These are phyloP conservation scores for Antrodiella citrinella DNA, from an alignment of 768 basidiomycete genomes.

Conservation along the genomic window DNA sequence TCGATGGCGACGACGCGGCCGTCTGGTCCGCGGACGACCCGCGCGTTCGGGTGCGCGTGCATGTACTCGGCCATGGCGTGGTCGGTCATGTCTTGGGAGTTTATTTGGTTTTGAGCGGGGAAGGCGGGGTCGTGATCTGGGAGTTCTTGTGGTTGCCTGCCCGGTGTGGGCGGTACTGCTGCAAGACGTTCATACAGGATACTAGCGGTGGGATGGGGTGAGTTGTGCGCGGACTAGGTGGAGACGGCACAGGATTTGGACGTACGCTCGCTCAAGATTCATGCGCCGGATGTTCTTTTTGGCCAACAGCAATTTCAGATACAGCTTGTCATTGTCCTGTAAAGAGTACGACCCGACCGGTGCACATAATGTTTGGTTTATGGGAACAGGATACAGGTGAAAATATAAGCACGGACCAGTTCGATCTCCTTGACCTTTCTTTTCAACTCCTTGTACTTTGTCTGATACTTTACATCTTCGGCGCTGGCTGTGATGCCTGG, in stretches of 20 bases:
- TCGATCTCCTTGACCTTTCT: constrained; percentile 86
- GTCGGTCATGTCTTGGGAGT: constrained; percentile 34
- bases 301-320: constrained; percentile 70
- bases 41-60: constrained; percentile 39
- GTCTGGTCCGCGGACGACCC: constrained; percentile 39
- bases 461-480: constrained; percentile 80
- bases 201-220: constrained; percentile 28
- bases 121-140: constrained; percentile 19
- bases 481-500: constrained; percentile 66
- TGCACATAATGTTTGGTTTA: no score
- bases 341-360: constrained; percentile 7
- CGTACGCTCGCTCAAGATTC: constrained; percentile 85
- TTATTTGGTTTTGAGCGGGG: constrained; percentile 16
- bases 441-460: constrained; percentile 84
- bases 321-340: constrained; percentile 85
- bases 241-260: constrained; percentile 13
- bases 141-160: constrained; percentile 19
- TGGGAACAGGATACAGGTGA: no score
- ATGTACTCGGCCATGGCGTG: constrained; percentile 41
- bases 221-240: constrained; percentile 12
- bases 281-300: constrained; percentile 81
- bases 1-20: constrained; percentile 40
- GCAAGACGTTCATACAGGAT: constrained; percentile 76
- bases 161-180: constrained; percentile 49
- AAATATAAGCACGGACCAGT: constrained; percentile 40